phyloP scores from a whole-genome alignment of 495 filamentous ascomycete genomes.

The Podospora didyma region DNA sequence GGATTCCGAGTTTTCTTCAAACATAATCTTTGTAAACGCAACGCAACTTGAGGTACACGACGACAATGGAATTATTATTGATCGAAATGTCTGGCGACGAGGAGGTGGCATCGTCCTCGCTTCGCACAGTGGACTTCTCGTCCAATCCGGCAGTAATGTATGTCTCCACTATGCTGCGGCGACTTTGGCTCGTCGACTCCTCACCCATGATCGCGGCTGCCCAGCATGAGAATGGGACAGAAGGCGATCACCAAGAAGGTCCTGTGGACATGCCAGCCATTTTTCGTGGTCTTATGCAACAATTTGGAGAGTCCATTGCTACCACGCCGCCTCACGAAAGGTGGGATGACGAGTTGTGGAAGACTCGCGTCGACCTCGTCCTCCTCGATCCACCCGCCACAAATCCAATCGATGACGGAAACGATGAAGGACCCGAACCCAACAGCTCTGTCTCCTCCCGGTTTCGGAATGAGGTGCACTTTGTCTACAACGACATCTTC shows the following conservation, averaged over 20 bases:
- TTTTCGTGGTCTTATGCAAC: not conserved
- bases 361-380: not conserved
- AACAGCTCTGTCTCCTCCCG: not conserved
- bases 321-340: not conserved
- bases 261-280: not conserved
- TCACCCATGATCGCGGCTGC: not conserved
- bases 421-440: not conserved
- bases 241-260: no score
- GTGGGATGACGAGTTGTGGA: conserved; percentile 7
- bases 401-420: not conserved
- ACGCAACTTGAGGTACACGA: no score
- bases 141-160: conserved; percentile 3
- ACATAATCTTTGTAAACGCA: no score
- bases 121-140: conserved; percentile 7
- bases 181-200: conserved; percentile 9
- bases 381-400: conserved; percentile 5
- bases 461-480: conserved; percentile 6
- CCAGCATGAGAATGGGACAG: not conserved
- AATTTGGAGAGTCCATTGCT: not conserved
- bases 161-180: conserved; percentile 5
- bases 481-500: conserved; percentile 10
- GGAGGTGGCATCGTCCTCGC: not conserved
- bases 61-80: no score
- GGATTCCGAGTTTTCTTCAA: no score
- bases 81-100: no score